Evolutionary conservation across 441 rosid genomes (phyloP).

Genomic region (Pelargonium australe): DNA sequence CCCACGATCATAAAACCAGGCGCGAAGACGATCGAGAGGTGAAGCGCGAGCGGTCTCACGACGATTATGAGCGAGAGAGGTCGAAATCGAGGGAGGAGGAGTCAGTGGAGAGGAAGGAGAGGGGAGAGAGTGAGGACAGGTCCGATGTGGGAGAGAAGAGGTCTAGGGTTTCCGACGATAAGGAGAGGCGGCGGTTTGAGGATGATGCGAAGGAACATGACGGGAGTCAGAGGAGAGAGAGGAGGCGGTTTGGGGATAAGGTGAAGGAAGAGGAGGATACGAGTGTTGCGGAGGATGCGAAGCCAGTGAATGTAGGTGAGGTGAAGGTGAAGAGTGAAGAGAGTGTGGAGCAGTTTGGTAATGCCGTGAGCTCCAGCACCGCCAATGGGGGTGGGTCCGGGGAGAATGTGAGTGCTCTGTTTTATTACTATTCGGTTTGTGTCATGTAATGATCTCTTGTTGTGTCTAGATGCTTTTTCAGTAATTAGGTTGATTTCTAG

Average conservation of each 20-base stretch:
- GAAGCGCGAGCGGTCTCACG: slow-evolving; percentile 32
- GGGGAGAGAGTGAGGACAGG: slow-evolving; percentile 41
- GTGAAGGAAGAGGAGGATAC: slow-evolving; percentile 29
- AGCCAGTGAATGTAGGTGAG: neutral
- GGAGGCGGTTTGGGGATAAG: slow-evolving; percentile 54
- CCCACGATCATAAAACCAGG: slow-evolving; percentile 29
- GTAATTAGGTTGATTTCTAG: no score
- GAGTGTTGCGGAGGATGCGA: slow-evolving; percentile 12
- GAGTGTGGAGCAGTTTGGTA: neutral
- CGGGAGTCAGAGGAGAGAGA: slow-evolving; percentile 22
- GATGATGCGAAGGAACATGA: slow-evolving; percentile 25
- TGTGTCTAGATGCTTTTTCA: no score
- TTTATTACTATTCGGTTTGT: no score
- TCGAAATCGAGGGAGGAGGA: slow-evolving; percentile 12
- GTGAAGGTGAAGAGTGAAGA: slow-evolving; percentile 1
- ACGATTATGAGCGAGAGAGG: slow-evolving; percentile 12
- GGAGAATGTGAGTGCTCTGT: neutral
- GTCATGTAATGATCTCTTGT: no score
- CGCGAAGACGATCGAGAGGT: slow-evolving; percentile 20
- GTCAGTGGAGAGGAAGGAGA: slow-evolving; percentile 36
- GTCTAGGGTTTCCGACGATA: slow-evolving; percentile 40
- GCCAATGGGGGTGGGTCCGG: slow-evolving; percentile 4
- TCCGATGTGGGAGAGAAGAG: slow-evolving; percentile 38
- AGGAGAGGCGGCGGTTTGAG: slow-evolving; percentile 46
- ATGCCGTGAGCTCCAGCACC: neutral